Base-by-base conservation (phyloP, 2,329 filamentous ascomycete species). In the Trichoderma lentiforme region DNA sequence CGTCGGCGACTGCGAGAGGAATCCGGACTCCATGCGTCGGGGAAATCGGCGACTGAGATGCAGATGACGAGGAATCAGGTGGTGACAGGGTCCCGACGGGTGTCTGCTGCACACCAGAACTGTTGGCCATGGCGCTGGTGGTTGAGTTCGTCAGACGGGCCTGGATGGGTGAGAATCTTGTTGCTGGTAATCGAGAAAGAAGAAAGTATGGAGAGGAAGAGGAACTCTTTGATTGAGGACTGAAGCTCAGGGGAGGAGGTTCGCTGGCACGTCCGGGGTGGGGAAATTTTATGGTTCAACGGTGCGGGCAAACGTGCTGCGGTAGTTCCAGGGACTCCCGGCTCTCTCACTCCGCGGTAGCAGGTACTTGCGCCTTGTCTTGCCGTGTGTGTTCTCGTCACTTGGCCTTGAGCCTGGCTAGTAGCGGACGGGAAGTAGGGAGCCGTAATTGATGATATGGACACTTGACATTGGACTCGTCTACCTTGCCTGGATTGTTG, bases 41-140 rank as follows among this genome's bases (percentile, higher is more conserved):
- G 61, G 68, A 71, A 70, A 71, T 73, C 68, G 71, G 69, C 68
- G 71, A 73, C 68, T 73, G 71, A 28, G 68, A 73, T 43, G 68
- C 67, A 47, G 66, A 62, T 30, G 70, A 72, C 34, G 68, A 57
- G 18, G 64, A 64, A 43, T 71, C 53, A 30, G 71, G 70, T 36
- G 68, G 71, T 26, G 71, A 71, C 68, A 66, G 71, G 67, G 71
- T 62, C 24, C 71, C 69, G 36, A 18, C 56, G 24, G 57, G 72
- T 58, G 61, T 69, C 72, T 71, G 72, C 69, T 67, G 72, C 72
- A 73, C 57, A 61, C 66, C 43, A 62, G 67, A 65, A 56, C 66
- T 67, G 24, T 67, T 71, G 56, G 72, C 66, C 72, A 73, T 73
- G 51, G 65, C 70, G 67, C 18, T 43, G 15, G 64, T n/a, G 28